These are phyloP conservation scores for Fusarium pseudocircinatum DNA, from an alignment of 2,329 filamentous ascomycete genomes.

Conservation along the genomic window DNA sequence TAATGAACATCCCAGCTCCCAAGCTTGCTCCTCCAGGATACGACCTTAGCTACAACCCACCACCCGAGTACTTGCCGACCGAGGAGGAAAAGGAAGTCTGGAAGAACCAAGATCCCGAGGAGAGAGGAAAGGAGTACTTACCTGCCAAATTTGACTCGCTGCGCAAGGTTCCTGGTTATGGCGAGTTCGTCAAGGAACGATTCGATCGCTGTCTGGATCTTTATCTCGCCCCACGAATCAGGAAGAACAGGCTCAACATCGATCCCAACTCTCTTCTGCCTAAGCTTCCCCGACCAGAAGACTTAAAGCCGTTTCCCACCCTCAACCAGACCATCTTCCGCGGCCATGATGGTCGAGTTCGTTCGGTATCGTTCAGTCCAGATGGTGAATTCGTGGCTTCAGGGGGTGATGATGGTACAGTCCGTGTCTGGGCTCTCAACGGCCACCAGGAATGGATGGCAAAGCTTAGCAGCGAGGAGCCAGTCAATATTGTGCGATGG, in stretches of 20 bases:
- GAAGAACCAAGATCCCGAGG: conserved; percentile 88
- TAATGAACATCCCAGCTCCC: conserved; percentile 94
- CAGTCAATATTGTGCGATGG: conserved; percentile 90
- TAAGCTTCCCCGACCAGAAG: conserved; percentile 91
- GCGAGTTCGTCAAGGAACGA: conserved; percentile 89
- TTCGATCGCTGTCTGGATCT: conserved; percentile 96
- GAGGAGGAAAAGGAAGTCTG: conserved; percentile 85
- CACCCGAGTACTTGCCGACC: conserved; percentile 90
- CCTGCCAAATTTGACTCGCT: conserved; percentile 84
- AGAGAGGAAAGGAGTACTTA: conserved; percentile 88
- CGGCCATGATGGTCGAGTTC: conserved; percentile 88
- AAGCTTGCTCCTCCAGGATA: conserved; percentile 94
- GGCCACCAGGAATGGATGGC: conserved; percentile 89
- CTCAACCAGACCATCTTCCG: conserved; percentile 86
- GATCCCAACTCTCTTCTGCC: conserved; percentile 92
- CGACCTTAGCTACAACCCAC: conserved; percentile 96
- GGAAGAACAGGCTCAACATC: conserved; percentile 95
- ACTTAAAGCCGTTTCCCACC: conserved; percentile 94
- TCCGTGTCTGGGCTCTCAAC: conserved; percentile 91
- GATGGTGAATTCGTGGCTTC: conserved; percentile 87
- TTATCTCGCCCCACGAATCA: conserved; percentile 90
- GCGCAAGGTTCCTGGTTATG: conserved; percentile 92
- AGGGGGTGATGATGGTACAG: conserved; percentile 92
- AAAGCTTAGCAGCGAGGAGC: conserved; percentile 78
- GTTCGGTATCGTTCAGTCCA: conserved; percentile 85